These are phyloP conservation scores for Blastobotrys mokoenaii DNA, from an alignment of 805 yeast species.

Conservation along the genomic window DNA sequence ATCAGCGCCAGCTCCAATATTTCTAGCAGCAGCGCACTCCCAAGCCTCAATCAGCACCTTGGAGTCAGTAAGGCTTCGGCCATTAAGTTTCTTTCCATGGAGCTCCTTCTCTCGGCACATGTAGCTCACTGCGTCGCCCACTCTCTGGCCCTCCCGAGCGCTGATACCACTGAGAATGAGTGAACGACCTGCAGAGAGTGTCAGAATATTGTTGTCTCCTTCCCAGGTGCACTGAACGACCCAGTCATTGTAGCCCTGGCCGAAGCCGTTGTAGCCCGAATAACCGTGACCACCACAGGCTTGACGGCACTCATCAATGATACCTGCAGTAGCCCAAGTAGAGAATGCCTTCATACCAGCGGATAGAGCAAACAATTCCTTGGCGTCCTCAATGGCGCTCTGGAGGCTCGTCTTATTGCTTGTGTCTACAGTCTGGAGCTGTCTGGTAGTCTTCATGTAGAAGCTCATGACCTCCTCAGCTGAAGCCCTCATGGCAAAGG, in stretches of 20 bases:
- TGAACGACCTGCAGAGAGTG: conserved; percentile 77
- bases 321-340: conserved; percentile 75
- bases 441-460: conserved; percentile 33
- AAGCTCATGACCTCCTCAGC: conserved; percentile 51
- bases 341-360: conserved; percentile 83
- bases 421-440: conserved; percentile 36
- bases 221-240: conserved; percentile 99
- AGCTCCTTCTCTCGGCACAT: conserved; percentile 22
- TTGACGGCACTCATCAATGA: conserved; percentile 84
- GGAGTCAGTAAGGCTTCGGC: conserved; percentile 20
- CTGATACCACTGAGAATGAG: conserved; percentile 43
- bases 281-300: conserved; percentile 96
- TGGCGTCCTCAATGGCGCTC: conserved; percentile 48
- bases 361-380: conserved; percentile 72
- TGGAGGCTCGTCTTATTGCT: conserved; percentile 40
- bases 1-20: conserved; percentile 26
- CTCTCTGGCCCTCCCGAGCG: conserved; percentile 35
- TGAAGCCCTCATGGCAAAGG: conserved; percentile 68
- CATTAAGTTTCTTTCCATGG: conserved; percentile 10
- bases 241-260: conserved; percentile 83
- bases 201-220: conserved; percentile 85
- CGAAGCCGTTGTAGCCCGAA: conserved; percentile 82
- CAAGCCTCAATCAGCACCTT: conserved; percentile 26
- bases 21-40: conserved; percentile 29
- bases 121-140: conserved; percentile 40